Base-by-base conservation (phyloP, 352 stramenopile species). In the Phytopythium oedochilum region DNA sequence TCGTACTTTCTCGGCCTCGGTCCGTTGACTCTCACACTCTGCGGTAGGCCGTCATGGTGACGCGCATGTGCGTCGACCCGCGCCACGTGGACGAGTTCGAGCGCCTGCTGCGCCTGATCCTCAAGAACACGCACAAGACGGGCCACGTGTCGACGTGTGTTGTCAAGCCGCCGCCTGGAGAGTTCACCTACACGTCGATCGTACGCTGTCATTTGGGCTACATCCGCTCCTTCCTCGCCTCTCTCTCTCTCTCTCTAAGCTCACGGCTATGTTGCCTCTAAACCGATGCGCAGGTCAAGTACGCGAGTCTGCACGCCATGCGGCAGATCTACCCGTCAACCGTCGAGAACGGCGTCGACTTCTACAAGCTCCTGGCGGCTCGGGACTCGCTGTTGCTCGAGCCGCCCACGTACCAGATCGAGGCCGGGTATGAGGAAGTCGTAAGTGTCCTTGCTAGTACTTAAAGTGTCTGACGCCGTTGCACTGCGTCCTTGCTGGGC, bases 161-260 rank as follows among this genome's bases (percentile, higher is more conserved):
- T 12, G 82, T 92, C 53, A 87, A 87, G 58, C 82, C 82, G 0
- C 77, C 79, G 20, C 75, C 69, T 1, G 82, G 79, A 47, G 78
- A 90, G 48, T 85, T 78, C 62, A 92, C 79, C 6, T 92, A 92
- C 68, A 92, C 82, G 34, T 92, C 82, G 6, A 90, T 92, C 29
- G 82, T 92, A 72, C 62, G 77, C n/a, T n/a, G n/a, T n/a, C n/a
- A n/a, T n/a, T n/a, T n/a, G n/a, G n/a, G n/a, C n/a, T n/a, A n/a
- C n/a, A n/a, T n/a, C 77, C 29, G 25, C 44, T 20, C 57, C 20
- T 35, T 43, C 32, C n/a, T 7, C 32, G 4, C 40, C 25, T 43
- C 11, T 42, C 3, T 14, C 25, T 17, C 7, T 32, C 5, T 7
- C 18, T 17, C 18, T 22, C 17, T 12, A 11, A 25, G 57, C 40